A percentile compares a stretch with the other conserved stretches of the same genome.
Evolutionary conservation across 2,329 filamentous ascomycete genomes (phyloP).

Genomic region (Setomelanomma holmii): DNA sequence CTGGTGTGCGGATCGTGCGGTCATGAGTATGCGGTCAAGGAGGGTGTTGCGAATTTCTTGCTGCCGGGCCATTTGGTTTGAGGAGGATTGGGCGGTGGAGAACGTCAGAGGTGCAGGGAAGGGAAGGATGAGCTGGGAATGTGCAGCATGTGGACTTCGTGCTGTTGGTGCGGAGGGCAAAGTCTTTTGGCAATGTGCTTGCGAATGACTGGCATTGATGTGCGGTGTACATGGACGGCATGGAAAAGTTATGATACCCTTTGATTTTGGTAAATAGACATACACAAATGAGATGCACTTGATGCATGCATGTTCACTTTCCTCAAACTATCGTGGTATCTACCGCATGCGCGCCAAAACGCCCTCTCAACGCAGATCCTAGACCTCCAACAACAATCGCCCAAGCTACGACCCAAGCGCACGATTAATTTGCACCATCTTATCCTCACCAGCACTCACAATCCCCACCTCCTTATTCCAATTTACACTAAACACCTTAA

Average conservation of each 20-base stretch:
- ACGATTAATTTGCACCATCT: constrained; percentile 86
- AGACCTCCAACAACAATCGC: too few relatives aligned
- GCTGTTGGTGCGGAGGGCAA: too few relatives aligned
- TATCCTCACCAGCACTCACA: constrained; percentile 91
- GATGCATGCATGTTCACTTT: too few relatives aligned
- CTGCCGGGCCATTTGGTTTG: constrained; percentile 88
- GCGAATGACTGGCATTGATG: background rate
- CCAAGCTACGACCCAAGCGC: constrained; percentile 24
- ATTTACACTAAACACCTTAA: constrained; percentile 86
- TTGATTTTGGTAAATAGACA: constrained; percentile 2
- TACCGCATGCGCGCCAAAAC: constrained; percentile 3
- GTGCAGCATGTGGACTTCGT: too few relatives aligned
- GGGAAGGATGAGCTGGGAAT: background rate
- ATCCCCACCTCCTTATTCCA: constrained; percentile 91
- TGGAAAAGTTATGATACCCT: constrained; percentile 33
- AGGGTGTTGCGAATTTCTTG: constrained; percentile 96
- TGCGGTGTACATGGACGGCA: background rate
- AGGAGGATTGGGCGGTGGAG: too few relatives aligned
- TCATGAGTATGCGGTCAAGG: constrained; percentile 92
- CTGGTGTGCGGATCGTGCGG: constrained; percentile 90
- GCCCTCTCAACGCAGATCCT: background rate
- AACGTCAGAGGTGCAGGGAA: background rate
- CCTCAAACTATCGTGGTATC: constrained; percentile 2
- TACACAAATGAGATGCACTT: background rate
- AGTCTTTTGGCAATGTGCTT: too few relatives aligned